phyloP scores from a whole-genome alignment of 192 early-diverging fungal species.

The Endogone sp. region DNA sequence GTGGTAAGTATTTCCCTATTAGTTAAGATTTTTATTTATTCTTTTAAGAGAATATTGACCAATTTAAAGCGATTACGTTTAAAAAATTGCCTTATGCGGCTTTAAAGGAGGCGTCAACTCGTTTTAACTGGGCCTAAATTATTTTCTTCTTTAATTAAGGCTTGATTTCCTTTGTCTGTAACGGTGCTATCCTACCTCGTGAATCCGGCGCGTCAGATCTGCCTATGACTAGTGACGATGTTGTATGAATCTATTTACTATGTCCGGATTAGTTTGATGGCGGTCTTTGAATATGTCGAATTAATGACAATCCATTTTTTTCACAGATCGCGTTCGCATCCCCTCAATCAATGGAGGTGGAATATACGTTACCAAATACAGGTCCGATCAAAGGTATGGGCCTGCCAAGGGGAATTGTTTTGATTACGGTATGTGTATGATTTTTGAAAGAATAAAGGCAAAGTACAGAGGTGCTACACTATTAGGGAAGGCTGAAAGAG shows the following conservation, averaged over 20 bases:
- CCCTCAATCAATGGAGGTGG: slow-evolving; percentile 27
- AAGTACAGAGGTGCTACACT: neutral
- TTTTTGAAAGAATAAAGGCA: neutral
- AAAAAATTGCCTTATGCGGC: neutral
- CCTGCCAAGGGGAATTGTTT: slow-evolving; percentile 39
- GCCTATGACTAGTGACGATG: slow-evolving; percentile 22
- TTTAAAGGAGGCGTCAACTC: neutral
- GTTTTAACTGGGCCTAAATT: neutral
- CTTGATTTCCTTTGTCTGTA: slow-evolving; percentile 41
- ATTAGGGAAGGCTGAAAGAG: no score
- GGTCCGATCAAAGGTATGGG: slow-evolving; percentile 49
- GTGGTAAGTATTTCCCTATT: neutral
- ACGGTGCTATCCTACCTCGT: slow-evolving; percentile 52
- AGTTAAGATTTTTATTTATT: no score
- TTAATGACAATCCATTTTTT: neutral
- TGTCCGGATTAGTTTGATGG: neutral
- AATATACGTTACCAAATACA: slow-evolving; percentile 42
- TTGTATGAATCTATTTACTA: neutral
- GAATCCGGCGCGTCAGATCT: slow-evolving; percentile 38
- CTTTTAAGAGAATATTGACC: neutral
- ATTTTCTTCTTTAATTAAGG: slow-evolving; percentile 5
- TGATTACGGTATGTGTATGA: slow-evolving; percentile 45
- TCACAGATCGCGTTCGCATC: slow-evolving; percentile 29
- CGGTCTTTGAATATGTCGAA: neutral
- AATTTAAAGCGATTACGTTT: neutral